Base-by-base conservation (phyloP, 495 filamentous ascomycete species). In the Articulospora tetracladia region DNA sequence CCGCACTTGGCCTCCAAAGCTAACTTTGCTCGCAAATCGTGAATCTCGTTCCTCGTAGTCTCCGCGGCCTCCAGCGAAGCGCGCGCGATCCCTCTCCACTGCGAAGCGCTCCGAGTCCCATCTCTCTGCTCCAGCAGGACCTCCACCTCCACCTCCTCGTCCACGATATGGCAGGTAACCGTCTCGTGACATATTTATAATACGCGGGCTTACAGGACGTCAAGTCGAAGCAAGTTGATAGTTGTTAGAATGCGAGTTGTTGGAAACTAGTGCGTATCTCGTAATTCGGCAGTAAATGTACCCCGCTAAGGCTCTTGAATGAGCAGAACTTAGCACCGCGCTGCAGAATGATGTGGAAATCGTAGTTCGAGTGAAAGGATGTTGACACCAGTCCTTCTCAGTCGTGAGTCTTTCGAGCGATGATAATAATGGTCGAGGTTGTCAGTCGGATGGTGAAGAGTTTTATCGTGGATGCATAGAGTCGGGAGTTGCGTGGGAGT, bases 61-160 rank as follows among this genome's bases (percentile, higher is more conserved):
- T 44, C 39, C 39, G 17, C 39, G 39, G 53, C 68, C 70, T n/a
- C 59, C 66, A 59, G 68, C 67, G 34, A 63, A 72, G 62, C 79
- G 74, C 52, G 81, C 77, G 22, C 73, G 67, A 51, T 74, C 73
- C 19, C 67, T 56, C 36, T 68, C 70, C 53, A 63, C 17, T 1
- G 59, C 60, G 36, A 70, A 66, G 57, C 68, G 65, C 47, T 70
- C 68, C n/a, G 22, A 55, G 48, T 70, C 68, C 68, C 68, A 70
- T 13, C 68, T 53, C 15, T 64, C 7, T 0, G 2, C 48, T 34
- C 53, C 53, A 10, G 13, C 15, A 4, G 13, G 20, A 1, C 19
- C 50, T 27, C 54, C 52, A 2, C 51, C 58, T 26, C 39, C 47
- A 22, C 51, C 59, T 23, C 64, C 65, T 19, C 55, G 55, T 24